Conservation (phyloP, 192 early-diverging fungal genomes). For the Coemansia sp. region DNA sequence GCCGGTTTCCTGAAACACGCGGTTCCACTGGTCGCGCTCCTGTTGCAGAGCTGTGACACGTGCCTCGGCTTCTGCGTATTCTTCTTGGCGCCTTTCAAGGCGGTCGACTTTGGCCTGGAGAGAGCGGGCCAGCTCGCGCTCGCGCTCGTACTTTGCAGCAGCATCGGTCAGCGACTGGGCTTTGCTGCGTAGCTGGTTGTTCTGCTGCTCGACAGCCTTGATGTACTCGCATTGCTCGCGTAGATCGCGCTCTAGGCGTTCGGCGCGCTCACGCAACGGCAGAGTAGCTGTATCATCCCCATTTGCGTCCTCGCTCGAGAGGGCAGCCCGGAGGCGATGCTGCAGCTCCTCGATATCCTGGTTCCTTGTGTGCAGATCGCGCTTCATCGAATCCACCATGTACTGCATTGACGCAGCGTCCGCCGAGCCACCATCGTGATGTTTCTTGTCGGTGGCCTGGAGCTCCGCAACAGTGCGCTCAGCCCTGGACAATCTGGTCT, state of each 20-base stretch:
- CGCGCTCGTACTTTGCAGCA: constrained; percentile 55
- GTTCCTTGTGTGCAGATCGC: constrained; percentile 11
- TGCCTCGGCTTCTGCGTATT: constrained; percentile 37
- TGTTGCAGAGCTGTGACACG: constrained; percentile 45
- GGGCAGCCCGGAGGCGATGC: constrained; percentile 3
- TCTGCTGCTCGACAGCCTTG: constrained; percentile 54
- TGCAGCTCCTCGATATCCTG: constrained; percentile 19
- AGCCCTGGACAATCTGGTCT: constrained; percentile 18
- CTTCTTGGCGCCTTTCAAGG: constrained; percentile 51
- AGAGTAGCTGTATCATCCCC: background rate
- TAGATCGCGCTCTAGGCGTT: constrained; percentile 50
- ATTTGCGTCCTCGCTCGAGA: background rate
- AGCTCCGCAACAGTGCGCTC: constrained; percentile 31
- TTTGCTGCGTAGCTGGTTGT: constrained; percentile 57
- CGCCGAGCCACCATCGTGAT: background rate
- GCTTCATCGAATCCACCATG: constrained; percentile 10
- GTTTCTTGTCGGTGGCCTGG: background rate
- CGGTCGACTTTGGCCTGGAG: constrained; percentile 60
- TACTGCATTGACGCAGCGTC: constrained; percentile 19
- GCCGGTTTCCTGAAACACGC: constrained; percentile 22
- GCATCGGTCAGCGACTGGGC: constrained; percentile 45
- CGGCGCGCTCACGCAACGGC: constrained; percentile 26
- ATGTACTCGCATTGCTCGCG: constrained; percentile 59
- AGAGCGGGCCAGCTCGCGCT: constrained; percentile 22
- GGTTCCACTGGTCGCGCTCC: constrained; percentile 49